Conservation (phyloP, 2,329 filamentous ascomycete genomes). For the Fusarium palustre region DNA sequence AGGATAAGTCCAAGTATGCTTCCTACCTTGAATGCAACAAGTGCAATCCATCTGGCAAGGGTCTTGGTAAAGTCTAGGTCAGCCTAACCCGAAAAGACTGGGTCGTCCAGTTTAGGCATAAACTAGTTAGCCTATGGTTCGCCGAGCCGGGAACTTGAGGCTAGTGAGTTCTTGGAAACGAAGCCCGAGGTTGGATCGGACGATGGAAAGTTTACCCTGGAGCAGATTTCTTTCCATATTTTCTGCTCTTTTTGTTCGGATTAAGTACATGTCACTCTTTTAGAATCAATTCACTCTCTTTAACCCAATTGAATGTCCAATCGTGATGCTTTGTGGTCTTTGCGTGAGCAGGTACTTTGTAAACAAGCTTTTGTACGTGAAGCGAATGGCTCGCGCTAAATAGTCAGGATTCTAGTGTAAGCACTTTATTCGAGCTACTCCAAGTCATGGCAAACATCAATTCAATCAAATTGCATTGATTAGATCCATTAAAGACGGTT, state of each 20-base stretch:
- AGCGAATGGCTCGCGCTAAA: neutral
- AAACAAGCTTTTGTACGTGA: neutral
- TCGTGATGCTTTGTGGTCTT: neutral
- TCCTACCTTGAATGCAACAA: neutral
- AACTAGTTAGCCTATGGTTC: neutral
- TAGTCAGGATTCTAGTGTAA: neutral
- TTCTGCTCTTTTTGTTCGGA: neutral
- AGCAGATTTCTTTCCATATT: neutral
- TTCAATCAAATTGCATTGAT: neutral
- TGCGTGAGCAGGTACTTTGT: neutral
- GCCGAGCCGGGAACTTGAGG: neutral
- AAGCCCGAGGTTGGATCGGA: neutral
- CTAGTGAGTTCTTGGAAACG: neutral
- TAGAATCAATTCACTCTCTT: neutral
- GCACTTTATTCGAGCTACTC: neutral
- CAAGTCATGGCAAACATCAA: neutral
- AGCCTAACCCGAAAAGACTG: neutral
- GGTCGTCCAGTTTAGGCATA: neutral
- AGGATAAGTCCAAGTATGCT: neutral
- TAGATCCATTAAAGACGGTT: neutral
- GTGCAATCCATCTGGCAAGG: neutral
- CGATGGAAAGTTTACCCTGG: neutral
- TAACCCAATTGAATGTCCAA: rapidly evolving
- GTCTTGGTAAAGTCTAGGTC: neutral
- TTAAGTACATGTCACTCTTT: neutral